Evolutionary conservation across 2,329 filamentous ascomycete species (phyloP).

Genomic region (Sporothrix pallida): DNA sequence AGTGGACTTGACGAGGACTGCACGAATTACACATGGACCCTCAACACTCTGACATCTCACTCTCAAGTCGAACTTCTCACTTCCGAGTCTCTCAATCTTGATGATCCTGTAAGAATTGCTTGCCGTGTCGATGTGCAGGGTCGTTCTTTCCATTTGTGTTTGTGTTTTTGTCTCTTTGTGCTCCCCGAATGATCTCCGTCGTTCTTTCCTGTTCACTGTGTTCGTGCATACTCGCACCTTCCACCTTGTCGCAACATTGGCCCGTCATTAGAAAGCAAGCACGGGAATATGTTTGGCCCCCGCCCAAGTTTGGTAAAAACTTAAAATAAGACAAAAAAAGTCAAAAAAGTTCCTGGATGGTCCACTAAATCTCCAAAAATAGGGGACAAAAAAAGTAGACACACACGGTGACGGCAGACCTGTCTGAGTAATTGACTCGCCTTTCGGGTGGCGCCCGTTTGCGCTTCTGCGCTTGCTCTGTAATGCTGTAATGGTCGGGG

Average conservation of each 20-base stretch:
- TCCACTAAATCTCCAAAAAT: neutral
- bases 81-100: neutral
- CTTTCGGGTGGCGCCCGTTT: neutral
- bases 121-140: neutral
- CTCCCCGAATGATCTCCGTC: neutral
- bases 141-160: neutral
- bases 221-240: neutral
- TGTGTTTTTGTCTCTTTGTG: neutral
- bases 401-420: neutral
- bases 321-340: neutral
- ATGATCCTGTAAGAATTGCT: neutral
- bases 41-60: no score
- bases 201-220: neutral
- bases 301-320: neutral
- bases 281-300: constrained; percentile 18
- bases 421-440: constrained; percentile 19
- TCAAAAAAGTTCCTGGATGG: neutral
- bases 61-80: neutral
- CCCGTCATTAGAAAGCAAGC: constrained; percentile 17
- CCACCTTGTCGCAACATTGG: neutral
- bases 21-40: no score
- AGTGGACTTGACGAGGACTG: no score
- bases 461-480: neutral
- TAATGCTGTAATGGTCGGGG: constrained; percentile 4
- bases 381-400: neutral